A percentile compares a stretch with the other conserved stretches of the same genome.
Conservation (phyloP, 352 stramenopile species). For the Peronospora farinosa region DNA sequence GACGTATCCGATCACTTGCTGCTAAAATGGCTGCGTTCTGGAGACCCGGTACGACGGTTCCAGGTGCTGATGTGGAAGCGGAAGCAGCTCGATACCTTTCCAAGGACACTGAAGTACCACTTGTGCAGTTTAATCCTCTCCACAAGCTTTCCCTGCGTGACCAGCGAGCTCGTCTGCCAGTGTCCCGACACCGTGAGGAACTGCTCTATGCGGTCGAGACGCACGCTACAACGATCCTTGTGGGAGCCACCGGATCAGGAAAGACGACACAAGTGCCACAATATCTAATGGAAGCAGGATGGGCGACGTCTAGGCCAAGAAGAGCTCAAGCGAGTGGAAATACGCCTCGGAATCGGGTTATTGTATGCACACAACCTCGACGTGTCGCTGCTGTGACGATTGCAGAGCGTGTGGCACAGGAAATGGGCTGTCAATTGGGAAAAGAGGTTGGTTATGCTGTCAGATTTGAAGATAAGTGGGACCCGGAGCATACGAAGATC, state of each 20-base stretch:
- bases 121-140: constrained; percentile 61
- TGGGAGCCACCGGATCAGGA: constrained; percentile 89
- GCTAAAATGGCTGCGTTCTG: constrained; percentile 51
- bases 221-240: constrained; percentile 84
- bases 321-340: background rate
- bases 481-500: constrained; percentile 84
- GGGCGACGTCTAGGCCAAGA: constrained; percentile 32
- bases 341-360: constrained; percentile 26
- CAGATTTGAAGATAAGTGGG: constrained; percentile 96
- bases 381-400: constrained; percentile 97
- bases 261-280: constrained; percentile 92
- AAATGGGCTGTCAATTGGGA: constrained; percentile 93
- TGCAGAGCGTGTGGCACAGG: constrained; percentile 94
- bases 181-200: constrained; percentile 82
- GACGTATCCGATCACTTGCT: constrained; percentile 3
- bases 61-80: constrained; percentile 22
- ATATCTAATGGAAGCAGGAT: constrained; percentile 89
- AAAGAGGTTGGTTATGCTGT: constrained; percentile 96
- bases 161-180: constrained; percentile 74
- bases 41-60: constrained; percentile 46
- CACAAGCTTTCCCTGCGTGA: constrained; percentile 45
- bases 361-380: constrained; percentile 91
- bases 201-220: constrained; percentile 89
- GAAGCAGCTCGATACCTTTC: constrained; percentile 32
- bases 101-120: constrained; percentile 30